Evolutionary conservation across 495 filamentous ascomycete species (phyloP).

Genomic region (Pseudotulostoma volvatum): DNA sequence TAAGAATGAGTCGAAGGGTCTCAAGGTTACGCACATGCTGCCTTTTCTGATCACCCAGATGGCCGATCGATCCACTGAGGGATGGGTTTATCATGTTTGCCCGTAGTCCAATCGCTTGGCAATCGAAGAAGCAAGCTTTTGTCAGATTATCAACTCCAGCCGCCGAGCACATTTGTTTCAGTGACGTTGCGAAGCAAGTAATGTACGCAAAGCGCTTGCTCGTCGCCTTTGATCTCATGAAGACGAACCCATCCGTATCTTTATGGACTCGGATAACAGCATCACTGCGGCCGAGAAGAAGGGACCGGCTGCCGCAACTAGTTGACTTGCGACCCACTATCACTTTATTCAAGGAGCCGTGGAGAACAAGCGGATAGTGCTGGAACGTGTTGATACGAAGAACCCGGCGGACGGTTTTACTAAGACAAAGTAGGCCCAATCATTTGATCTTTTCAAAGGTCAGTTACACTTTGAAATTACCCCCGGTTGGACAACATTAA

Average conservation of each 20-base stretch:
- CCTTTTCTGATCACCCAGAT: background rate
- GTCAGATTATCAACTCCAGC: background rate
- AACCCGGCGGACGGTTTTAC: constrained; percentile 1
- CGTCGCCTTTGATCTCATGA: background rate
- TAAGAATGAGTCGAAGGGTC: too few relatives aligned
- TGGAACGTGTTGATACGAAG: background rate
- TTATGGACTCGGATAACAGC: background rate
- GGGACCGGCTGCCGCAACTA: background rate
- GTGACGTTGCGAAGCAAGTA: background rate
- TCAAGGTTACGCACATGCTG: background rate
- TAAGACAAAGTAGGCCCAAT: too few relatives aligned
- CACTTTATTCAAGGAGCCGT: background rate
- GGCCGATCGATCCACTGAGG: background rate
- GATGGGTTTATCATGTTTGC: background rate
- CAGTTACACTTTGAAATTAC: too few relatives aligned
- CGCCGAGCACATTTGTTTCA: background rate
- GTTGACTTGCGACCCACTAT: background rate
- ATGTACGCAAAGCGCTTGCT: background rate
- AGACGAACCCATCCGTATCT: background rate
- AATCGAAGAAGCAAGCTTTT: background rate
- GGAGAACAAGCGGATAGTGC: background rate
- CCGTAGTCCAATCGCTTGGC: background rate
- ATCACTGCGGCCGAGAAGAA: background rate
- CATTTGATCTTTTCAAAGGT: too few relatives aligned
- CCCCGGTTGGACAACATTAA: too few relatives aligned